These are phyloP conservation scores for Polyporus tsugae DNA, from an alignment of 1,284 basidiomycete genomes.

Conservation along the genomic window DNA sequence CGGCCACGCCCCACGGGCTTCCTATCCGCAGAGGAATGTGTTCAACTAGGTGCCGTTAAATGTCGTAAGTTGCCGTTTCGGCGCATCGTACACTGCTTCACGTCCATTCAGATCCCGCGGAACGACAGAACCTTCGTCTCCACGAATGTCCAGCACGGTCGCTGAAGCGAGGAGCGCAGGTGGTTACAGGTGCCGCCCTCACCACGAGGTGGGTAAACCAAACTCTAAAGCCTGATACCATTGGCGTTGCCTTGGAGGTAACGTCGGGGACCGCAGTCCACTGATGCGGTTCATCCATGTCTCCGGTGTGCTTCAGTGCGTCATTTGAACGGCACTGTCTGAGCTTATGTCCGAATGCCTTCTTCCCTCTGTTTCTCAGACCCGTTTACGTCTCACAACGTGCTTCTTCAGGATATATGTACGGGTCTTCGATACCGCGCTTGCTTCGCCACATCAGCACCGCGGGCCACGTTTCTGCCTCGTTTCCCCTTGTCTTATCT, in stretches of 20 bases:
- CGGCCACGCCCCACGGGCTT: background rate
- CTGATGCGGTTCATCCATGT: background rate
- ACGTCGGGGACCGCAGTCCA: background rate
- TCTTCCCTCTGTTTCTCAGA: background rate
- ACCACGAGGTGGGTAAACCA: background rate
- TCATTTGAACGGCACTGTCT: background rate
- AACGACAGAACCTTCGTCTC: slow-evolving; percentile 4
- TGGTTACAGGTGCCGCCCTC: slow-evolving; percentile 1
- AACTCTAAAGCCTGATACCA: slow-evolving; percentile 4
- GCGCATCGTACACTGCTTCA: background rate
- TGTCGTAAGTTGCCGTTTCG: background rate
- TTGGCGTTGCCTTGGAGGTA: background rate
- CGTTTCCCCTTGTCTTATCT: slow-evolving; percentile 18
- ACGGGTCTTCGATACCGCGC: background rate
- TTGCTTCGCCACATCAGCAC: background rate
- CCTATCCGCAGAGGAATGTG: slow-evolving; percentile 5
- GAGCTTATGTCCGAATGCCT: slow-evolving; percentile 4
- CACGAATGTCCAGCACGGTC: slow-evolving; percentile 9
- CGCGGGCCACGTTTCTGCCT: background rate
- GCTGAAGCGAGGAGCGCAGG: slow-evolving; percentile 3
- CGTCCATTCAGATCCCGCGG: background rate
- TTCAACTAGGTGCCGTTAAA: background rate
- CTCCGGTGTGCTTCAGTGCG: background rate
- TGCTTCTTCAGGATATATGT: background rate
- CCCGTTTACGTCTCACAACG: background rate